Base-by-base conservation (phyloP, 179 eudicot species). In the Silene vulgaris region DNA sequence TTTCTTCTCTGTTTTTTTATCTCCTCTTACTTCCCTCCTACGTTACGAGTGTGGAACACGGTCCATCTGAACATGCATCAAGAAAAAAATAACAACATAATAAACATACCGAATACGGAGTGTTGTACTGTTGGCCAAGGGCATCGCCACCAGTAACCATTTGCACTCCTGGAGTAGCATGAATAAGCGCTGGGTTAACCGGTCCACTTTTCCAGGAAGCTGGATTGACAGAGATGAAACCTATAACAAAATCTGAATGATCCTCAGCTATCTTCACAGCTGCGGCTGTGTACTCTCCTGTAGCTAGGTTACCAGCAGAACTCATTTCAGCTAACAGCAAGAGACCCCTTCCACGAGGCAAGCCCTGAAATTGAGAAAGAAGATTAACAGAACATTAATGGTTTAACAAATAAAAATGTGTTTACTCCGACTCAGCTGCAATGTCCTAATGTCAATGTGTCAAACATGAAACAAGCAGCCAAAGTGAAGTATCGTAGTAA, bases 111-210 rank as follows among this genome's bases (percentile, higher is more conserved):
- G 98, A 89, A 80, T 77, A 52, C 26, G 98, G 98, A 62, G 98
- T 94, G 87, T 89, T 91, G 76, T 94, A 94, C 70, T 91, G 98
- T 78, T 94, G 98, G 61, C 98, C 98, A 72, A 94, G 85, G 54
- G 86, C 87, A 86, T 91, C 98, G 17, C 96, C 97, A n/a, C 98
- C 98, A 74, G 89, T 90, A 54, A 87, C 93, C 97, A 94, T 62
- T 87, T 94, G 98, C 81, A 94, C 98, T 19, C 98, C 98, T 50
- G 98, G 98, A 37, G 97, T 94, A 72, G 90, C 92, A 82, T 94
- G 97, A 81, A 94, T 89, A 61, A 90, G 79, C 48, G 91, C 84
- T 52, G 96, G 94, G 82, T 90, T 88, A 74, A 85, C 87, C 11
- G 87, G 88, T 16, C 89, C 93, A 16, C 80, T 76, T 66, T 91